Evolutionary conservation across 352 stramenopile species (phyloP), one percentile per base, ranked within the genome.

Genomic region (Phytopythium aichiense): DNA sequence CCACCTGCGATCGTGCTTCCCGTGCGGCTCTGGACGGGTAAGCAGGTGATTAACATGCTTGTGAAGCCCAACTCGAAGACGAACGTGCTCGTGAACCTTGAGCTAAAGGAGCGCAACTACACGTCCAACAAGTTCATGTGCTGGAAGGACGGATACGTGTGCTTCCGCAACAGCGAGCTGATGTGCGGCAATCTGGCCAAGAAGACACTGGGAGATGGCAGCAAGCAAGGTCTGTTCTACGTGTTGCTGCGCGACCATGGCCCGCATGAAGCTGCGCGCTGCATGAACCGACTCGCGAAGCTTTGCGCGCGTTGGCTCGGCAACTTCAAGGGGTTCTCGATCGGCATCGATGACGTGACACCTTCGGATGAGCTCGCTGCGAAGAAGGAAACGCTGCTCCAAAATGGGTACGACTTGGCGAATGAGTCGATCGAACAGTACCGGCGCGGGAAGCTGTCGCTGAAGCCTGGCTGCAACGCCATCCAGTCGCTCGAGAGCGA

Each of bases 291-390:
- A 40, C 88, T 99, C 52, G 95, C 98, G 0, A 99, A 99, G 74
- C 79, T 99, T 16, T 99, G 95, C 65, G 89, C 91, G 12, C 81
- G 95, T n/a, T 99, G 97, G 79, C 87, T 99, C 38, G 96, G 96
- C n/a, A 91, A 95, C 65, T 59, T 59, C 37, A 84, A 93, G 67
- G 98, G 98, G 0, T 99, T 99, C 67, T 98, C 95, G 20, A 99
- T 99, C 50, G 98, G 98, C 45, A 99, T 99, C 70, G 96, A 99
- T 62, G 98, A 99, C 71, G 98, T 99, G 12, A 99, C 97, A 23
- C 98, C 98, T 40, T 98, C 95, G 3, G 68, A 81, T 9, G 80
- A 98, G n/a, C 79, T 99, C 30, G 86, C 86, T 7, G 77, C 92
- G 60, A 85, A 98, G 60, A 99, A 99, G 81, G 79, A 96, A 46